Conservation (phyloP, 495 filamentous ascomycete genomes). For the Chaetomium fimeti region DNA sequence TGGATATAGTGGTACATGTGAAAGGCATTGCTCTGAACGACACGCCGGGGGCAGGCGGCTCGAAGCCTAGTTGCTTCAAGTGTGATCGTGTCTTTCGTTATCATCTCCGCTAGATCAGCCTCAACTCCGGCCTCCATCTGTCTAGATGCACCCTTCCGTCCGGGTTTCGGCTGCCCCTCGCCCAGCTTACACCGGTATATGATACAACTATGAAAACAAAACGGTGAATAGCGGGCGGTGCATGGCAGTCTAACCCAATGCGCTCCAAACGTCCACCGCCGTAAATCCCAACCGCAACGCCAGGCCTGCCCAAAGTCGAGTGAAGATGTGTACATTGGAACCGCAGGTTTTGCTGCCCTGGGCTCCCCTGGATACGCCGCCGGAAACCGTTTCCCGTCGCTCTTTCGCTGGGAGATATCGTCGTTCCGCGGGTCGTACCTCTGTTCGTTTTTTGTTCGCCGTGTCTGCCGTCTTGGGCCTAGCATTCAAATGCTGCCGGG, state of each 20-base stretch:
- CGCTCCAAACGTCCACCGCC: slow-evolving; percentile 2
- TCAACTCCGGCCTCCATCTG: slow-evolving; percentile 1
- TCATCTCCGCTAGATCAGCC: background rate
- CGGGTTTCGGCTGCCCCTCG: background rate
- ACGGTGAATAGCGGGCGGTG: slow-evolving; percentile 10
- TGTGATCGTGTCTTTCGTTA: background rate
- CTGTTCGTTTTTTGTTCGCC: background rate
- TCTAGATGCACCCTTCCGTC: slow-evolving; percentile 12
- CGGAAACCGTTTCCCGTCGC: background rate
- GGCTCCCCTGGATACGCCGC: background rate
- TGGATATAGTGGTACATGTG: too few relatives aligned
- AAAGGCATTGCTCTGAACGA: too few relatives aligned
- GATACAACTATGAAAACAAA: slow-evolving; percentile 15
- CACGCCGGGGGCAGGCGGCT: too few relatives aligned
- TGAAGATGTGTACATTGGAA: slow-evolving; percentile 40
- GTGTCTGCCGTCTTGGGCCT: background rate
- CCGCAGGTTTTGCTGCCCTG: background rate
- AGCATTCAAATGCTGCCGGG: background rate
- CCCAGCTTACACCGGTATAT: slow-evolving; percentile 4
- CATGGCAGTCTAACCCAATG: slow-evolving; percentile 15
- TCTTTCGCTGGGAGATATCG: background rate
- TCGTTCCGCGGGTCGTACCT: background rate
- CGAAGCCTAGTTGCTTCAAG: too few relatives aligned
- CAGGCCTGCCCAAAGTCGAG: slow-evolving; percentile 50
- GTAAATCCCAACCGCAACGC: slow-evolving; percentile 36